Base-by-base conservation (phyloP, 768 basidiomycete species). In the Cystofilobasidium bisporidii region DNA sequence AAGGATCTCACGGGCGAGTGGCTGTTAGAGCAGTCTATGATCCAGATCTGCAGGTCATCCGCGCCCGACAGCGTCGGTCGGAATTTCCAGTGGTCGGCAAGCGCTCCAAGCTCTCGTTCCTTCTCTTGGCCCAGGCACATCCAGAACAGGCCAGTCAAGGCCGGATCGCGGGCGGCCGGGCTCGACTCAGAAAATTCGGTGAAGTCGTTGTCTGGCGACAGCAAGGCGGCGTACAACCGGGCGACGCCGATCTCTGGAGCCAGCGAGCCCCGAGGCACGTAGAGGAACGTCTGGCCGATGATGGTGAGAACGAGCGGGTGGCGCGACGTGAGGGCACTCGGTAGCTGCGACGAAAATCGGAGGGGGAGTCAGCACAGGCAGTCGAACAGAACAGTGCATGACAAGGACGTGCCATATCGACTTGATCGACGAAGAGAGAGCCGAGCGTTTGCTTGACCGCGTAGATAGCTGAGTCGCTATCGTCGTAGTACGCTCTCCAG, bases 271-370 rank as follows among this genome's bases (percentile, higher is more conserved):
- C 26, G 64, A 14, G 38, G 40, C 30, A 40, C 53, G 43, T 45
- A 64, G n/a, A 64, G 64, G 56, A 64, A 64, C 5, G 50, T 36
- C 32, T 64, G 64, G 28, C 53, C 55, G 56, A 64, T 53, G 30
- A 64, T 55, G 56, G 40, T 40, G 20, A 64, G 64, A 56, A 64
- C 41, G 64, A 64, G 64, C 2, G 64, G 36, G 56, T 64, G 64
- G 18, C 64, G 64, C 12, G 64, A 64, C 24, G 64, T 58, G 56
- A 64, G 55, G 10, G 41, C 38, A 15, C 24, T 12, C 6, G 64
- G 41, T 1, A 40, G 24, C 61, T 63, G 60, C 2, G 28, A 20
- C 20, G 24, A 38, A 41, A 6, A 47, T 1, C 10, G 32, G 36
- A 1, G 33, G 14, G 0, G n/a, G 47, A 15, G 38, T 60, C 58